Conservation (phyloP, 176 grass and related monocot species). For the Poa pratensis region DNA sequence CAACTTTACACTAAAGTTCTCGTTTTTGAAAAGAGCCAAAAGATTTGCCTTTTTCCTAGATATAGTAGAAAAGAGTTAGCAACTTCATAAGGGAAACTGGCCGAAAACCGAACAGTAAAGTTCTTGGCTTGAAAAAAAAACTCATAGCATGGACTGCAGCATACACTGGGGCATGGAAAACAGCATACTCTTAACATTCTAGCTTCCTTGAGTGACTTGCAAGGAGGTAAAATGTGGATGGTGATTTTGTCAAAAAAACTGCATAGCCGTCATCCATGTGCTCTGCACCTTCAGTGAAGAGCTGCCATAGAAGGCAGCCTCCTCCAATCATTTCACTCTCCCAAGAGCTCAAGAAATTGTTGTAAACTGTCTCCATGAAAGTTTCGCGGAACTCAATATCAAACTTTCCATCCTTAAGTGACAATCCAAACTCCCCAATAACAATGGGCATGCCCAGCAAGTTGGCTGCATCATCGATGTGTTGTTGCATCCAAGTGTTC, state of each 20-base stretch:
- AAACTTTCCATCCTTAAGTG: slow-evolving; percentile 72
- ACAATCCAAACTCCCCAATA: slow-evolving; percentile 81
- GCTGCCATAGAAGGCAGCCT: slow-evolving; percentile 86
- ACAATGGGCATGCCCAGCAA: slow-evolving; percentile 72
- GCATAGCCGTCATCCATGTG: slow-evolving; percentile 95
- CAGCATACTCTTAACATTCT: slow-evolving; percentile 28
- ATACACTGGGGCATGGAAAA: neutral
- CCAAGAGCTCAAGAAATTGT: slow-evolving; percentile 54
- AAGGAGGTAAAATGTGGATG: slow-evolving; percentile 53
- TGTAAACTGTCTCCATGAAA: slow-evolving; percentile 73
- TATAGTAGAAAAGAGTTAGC: too few relatives aligned
- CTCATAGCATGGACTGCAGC: neutral
- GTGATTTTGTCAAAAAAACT: slow-evolving; percentile 62
- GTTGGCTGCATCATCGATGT: slow-evolving; percentile 73
- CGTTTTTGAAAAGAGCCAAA: neutral
- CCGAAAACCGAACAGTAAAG: too few relatives aligned
- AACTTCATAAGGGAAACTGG: too few relatives aligned
- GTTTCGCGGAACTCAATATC: slow-evolving; percentile 53
- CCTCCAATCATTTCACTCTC: slow-evolving; percentile 61
- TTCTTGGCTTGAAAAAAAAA: slow-evolving; percentile 4
- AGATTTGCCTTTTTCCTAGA: too few relatives aligned
- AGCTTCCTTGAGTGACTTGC: slow-evolving; percentile 59
- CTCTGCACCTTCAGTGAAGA: slow-evolving; percentile 80
- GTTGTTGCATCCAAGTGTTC: slow-evolving; percentile 74
- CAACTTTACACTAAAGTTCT: neutral